These are phyloP conservation scores for Ilyonectria sp. DNA, from an alignment of 2,329 filamentous ascomycete genomes.

Conservation along the genomic window DNA sequence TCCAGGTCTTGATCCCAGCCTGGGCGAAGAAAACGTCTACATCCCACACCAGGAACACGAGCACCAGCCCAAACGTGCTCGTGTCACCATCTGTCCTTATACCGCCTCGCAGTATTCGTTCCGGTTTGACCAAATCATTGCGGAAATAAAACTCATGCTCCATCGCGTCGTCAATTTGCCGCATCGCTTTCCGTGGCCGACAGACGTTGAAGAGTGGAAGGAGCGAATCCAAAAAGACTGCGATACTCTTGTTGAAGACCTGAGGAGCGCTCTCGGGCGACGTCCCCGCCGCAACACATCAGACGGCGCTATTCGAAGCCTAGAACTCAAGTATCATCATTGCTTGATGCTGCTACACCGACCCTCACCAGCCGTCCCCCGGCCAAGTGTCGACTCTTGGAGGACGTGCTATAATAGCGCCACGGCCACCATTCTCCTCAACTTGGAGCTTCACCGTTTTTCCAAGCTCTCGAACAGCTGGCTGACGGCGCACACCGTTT, in stretches of 20 bases:
- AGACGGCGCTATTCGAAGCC: constrained; percentile 37
- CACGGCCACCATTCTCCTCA: constrained; percentile 47
- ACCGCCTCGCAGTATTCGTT: constrained; percentile 30
- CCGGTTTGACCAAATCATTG: constrained; percentile 29
- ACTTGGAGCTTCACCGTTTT: constrained; percentile 47
- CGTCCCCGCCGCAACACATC: constrained; percentile 30
- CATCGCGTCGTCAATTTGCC: constrained; percentile 41
- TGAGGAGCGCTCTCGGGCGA: constrained; percentile 18
- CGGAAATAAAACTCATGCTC: constrained; percentile 33
- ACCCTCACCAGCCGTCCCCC: constrained; percentile 48
- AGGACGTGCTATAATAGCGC: constrained; percentile 48
- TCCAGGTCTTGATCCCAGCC: no score
- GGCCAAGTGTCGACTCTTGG: constrained; percentile 42
- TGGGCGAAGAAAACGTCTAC: no score
- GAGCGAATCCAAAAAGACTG: constrained; percentile 36
- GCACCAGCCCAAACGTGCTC: constrained; percentile 10
- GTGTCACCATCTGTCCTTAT: constrained; percentile 12
- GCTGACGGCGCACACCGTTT: constrained; percentile 51
- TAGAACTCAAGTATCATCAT: constrained; percentile 52
- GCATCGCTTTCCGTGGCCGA: constrained; percentile 45
- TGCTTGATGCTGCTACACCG: constrained; percentile 50
- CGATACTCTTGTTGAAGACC: constrained; percentile 26
- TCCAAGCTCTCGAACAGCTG: constrained; percentile 49
- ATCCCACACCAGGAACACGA: not conserved
- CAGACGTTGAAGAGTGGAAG: constrained; percentile 41